Percentiles rank a stretch among this genome's conserved stretches.
These are phyloP conservation scores for Fraxinus floribunda DNA, from an alignment of 305 asterid species.

Conservation along the genomic window DNA sequence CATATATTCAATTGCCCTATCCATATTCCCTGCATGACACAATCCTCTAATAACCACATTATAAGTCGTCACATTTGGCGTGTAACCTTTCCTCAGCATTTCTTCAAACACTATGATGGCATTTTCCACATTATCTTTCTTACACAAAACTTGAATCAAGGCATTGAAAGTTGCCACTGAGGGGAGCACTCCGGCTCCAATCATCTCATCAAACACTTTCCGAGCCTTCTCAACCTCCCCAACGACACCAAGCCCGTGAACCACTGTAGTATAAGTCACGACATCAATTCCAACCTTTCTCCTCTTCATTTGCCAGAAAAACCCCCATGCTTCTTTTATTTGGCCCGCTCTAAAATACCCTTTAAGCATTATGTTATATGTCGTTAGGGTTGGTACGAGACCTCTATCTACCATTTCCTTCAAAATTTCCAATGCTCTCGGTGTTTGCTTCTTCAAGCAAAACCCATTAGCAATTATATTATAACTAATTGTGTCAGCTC, in stretches of 20 bases:
- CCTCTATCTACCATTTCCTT: conserved; percentile 87
- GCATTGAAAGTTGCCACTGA: conserved; percentile 82
- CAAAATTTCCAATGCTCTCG: conserved; percentile 68
- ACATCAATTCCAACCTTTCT: conserved; percentile 74
- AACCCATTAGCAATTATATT: conserved; percentile 73
- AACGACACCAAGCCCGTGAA: conserved; percentile 76
- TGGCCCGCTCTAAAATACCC: conserved; percentile 79
- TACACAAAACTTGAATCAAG: conserved; percentile 79
- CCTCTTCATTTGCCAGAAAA: conserved; percentile 86
- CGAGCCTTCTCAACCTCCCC: conserved; percentile 76
- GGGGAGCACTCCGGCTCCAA: conserved; percentile 80
- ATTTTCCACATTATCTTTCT: conserved; percentile 75
- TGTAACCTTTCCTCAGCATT: conserved; percentile 73
- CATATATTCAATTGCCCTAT: conserved; percentile 59
- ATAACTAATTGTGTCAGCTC: conserved; percentile 66
- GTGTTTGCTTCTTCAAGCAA: conserved; percentile 69
- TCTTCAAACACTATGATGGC: conserved; percentile 64
- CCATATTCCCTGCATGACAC: conserved; percentile 71
- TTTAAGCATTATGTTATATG: conserved; percentile 74
- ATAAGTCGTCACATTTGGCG: conserved; percentile 75
- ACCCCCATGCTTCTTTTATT: conserved; percentile 70
- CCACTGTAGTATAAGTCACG: conserved; percentile 78
- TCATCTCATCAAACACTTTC: conserved; percentile 69
- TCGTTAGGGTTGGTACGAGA: conserved; percentile 56
- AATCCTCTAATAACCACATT: conserved; percentile 69